These are phyloP conservation scores for Eruca vesicaria DNA, from an alignment of 441 rosid genomes.

Conservation along the genomic window DNA sequence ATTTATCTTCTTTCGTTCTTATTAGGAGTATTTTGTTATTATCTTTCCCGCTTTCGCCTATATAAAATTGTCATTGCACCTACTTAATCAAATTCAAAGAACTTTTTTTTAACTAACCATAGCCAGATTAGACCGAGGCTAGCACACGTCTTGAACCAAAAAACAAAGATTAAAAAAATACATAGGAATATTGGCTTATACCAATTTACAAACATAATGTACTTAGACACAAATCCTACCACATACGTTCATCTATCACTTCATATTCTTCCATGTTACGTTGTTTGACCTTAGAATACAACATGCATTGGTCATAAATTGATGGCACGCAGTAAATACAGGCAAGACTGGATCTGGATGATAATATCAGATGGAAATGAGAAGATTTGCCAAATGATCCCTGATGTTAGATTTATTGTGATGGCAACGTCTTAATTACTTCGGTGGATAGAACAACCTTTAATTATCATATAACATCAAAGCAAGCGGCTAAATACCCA, in stretches of 20 bases:
- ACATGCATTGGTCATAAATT: conserved; percentile 11
- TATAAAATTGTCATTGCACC: conserved; percentile 24
- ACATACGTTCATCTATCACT: neutral
- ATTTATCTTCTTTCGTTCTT: neutral
- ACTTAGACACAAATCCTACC: neutral
- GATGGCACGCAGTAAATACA: neutral
- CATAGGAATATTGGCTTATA: neutral
- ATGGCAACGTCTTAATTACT: neutral
- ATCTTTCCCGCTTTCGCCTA: neutral
- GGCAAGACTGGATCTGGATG: neutral
- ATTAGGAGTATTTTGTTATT: neutral
- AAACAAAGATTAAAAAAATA: neutral
- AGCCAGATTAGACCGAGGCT: neutral
- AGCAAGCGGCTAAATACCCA: neutral
- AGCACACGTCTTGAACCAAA: neutral
- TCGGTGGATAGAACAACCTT: neutral
- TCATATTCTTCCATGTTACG: neutral
- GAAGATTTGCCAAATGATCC: conserved; percentile 2
- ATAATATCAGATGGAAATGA: neutral
- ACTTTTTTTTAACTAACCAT: neutral
- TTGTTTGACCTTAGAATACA: neutral
- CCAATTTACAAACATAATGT: neutral
- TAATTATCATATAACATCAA: neutral
- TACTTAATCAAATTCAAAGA: conserved; percentile 1
- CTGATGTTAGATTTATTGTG: neutral